phyloP scores from a whole-genome alignment of 2,329 filamentous ascomycete species.

The Aspergillus felis region DNA sequence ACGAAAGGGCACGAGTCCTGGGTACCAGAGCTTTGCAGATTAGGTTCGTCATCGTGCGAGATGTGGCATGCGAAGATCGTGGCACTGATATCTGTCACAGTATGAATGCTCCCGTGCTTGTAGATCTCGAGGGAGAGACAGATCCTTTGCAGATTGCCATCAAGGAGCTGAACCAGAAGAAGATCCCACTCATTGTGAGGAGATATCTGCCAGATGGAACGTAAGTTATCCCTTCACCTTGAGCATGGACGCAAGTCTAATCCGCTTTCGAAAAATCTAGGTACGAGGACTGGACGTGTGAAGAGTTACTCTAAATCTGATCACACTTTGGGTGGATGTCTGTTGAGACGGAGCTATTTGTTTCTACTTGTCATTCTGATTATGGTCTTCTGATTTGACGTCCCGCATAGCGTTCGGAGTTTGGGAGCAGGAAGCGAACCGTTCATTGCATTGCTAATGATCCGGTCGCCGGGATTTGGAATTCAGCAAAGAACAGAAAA shows the following conservation, averaged over 20 bases:
- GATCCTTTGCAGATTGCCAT: constrained; percentile 96
- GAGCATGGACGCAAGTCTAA: constrained; percentile 1
- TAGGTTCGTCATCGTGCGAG: constrained; percentile 57
- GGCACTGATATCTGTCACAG: constrained; percentile 43
- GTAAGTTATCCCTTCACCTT: constrained; percentile 50
- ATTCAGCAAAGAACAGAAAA: constrained; percentile 15
- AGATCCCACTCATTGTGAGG: constrained; percentile 92
- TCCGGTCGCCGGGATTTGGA: constrained; percentile 16
- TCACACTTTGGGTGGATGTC: constrained; percentile 11
- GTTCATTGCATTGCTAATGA: not conserved
- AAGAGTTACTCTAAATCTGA: constrained; percentile 67
- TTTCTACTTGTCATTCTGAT: constrained; percentile 12
- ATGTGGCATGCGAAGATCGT: not conserved
- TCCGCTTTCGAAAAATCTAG: constrained; percentile 41
- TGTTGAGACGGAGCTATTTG: constrained; percentile 16
- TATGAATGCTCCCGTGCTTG: constrained; percentile 95
- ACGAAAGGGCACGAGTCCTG: constrained; percentile 88
- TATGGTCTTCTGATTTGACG: not conserved
- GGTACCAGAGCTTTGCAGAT: constrained; percentile 94
- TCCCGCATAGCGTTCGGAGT: constrained; percentile 42
- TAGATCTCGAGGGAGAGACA: constrained; percentile 95
- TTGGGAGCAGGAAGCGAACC: constrained; percentile 25
- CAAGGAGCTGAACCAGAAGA: constrained; percentile 97
- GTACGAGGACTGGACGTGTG: constrained; percentile 99
- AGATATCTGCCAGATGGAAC: constrained; percentile 95